Base-by-base conservation (phyloP, 1,284 basidiomycete species). In the Butyriboletus appendiculatus region DNA sequence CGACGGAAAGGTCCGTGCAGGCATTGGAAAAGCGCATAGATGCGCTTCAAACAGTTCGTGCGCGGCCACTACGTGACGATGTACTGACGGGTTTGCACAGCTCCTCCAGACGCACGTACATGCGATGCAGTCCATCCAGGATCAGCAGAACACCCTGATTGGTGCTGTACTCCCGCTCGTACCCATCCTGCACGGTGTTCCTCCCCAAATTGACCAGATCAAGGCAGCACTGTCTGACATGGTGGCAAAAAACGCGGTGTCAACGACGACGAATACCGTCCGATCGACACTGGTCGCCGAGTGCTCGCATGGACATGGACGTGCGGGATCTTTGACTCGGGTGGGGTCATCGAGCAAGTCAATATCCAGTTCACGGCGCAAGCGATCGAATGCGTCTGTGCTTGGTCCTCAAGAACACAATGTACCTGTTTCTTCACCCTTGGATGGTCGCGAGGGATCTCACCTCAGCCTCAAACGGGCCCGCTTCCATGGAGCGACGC, bases 11-110 rank as follows among this genome's bases (percentile, higher is more conserved):
- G 40, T 75, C 75, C 6, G 52, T 88, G 8, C 76, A 80, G 28
- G 69, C 74, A 20, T 62, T 86, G 38, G 78, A 83, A 46, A 80
- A 79, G 60, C 79, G 81, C 45, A 65, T 88, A 30, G 82, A 86
- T 55, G 73, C 77, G 5, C 71, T 88, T 30, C 81, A 81, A 59
- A 64, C 72, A 73, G 85, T 85, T 60, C 54, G 66, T 65, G 28
- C 26, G 34, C 26, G 42, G 9, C n/a, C 12, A 14, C 12, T 15
- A 4, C 15, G 3, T 20, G 37, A 39, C n/a, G 20, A 42, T 22
- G 20, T 52, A 6, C 59, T 63, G 50, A 64, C 20, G n/a, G 0
- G 22, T 22, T 14, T 39, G 33, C 18, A 11, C 33, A 70, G 68
- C 59, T 72, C 38, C 44, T 83, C 26, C 81, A 84, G 60, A 74